Evolutionary conservation across 106 monocot species (phyloP).

Genomic region (Dactylorhiza incarnata): DNA sequence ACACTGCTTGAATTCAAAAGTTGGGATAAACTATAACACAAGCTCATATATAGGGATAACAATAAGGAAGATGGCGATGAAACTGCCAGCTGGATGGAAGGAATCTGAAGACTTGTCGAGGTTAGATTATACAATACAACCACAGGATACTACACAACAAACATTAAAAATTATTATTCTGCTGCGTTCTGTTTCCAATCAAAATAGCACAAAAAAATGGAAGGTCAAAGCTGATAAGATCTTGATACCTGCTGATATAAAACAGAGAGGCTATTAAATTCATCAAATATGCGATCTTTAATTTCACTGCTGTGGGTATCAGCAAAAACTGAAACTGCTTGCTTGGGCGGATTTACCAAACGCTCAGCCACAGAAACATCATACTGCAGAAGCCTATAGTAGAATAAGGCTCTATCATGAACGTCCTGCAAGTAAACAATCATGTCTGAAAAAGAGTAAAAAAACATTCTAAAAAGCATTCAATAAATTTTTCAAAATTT

Average conservation of each 20-base stretch:
- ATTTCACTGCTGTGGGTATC: slow-evolving; percentile 94
- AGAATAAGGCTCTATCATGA: slow-evolving; percentile 96
- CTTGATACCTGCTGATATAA: slow-evolving; percentile 79
- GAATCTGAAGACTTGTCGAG: too few relatives aligned
- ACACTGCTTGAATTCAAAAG: too few relatives aligned
- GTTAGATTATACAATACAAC: too few relatives aligned
- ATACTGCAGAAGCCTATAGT: slow-evolving; percentile 94
- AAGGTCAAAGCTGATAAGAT: neutral
- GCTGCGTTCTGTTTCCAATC: neutral
- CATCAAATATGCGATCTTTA: slow-evolving; percentile 98
- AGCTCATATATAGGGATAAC: too few relatives aligned
- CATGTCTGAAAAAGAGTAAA: slow-evolving; percentile 8
- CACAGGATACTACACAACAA: too few relatives aligned
- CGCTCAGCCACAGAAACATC: slow-evolving; percentile 74
- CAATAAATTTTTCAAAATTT: neutral
- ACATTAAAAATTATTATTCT: too few relatives aligned
- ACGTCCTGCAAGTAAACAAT: slow-evolving; percentile 71
- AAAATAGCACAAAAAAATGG: neutral
- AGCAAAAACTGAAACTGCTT: slow-evolving; percentile 98
- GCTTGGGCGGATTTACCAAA: slow-evolving; percentile 93
- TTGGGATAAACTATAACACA: too few relatives aligned
- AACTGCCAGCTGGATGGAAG: too few relatives aligned
- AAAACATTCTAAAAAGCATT: neutral
- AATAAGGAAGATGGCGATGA: too few relatives aligned
- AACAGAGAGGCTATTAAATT: slow-evolving; percentile 91